Evolutionary conservation across 768 basidiomycete species (phyloP).

Genomic region (Amylocystis lapponica): DNA sequence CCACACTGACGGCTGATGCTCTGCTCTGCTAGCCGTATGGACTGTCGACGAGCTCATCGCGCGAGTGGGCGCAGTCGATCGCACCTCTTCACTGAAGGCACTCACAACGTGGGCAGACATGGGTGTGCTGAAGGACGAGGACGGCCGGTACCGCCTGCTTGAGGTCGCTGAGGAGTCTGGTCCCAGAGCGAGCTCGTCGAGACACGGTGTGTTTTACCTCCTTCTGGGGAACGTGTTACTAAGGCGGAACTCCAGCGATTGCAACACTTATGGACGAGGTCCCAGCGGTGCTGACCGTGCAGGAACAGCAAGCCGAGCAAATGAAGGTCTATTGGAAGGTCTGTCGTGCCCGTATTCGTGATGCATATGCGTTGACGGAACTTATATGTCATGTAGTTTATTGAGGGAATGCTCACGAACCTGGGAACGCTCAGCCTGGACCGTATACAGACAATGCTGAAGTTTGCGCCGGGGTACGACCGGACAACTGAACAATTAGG

Average conservation of each 20-base stretch:
- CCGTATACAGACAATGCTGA: conserved; percentile 86
- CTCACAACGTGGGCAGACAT: conserved; percentile 79
- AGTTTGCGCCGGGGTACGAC: conserved; percentile 79
- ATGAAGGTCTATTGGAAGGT: conserved; percentile 91
- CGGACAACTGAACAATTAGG: conserved; percentile 73
- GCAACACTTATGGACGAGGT: conserved; percentile 36
- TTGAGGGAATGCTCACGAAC: conserved; percentile 90
- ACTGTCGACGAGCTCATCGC: conserved; percentile 59
- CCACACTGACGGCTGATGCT: neutral
- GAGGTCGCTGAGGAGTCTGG: conserved; percentile 50
- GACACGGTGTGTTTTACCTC: neutral
- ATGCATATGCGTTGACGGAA: neutral
- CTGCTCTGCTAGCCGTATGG: conserved; percentile 54
- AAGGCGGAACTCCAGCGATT: neutral
- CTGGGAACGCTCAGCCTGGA: conserved; percentile 69
- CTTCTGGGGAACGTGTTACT: neutral
- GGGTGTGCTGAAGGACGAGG: conserved; percentile 65
- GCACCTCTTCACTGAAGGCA: conserved; percentile 62
- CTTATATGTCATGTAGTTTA: conserved; percentile 46
- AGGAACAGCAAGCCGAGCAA: conserved; percentile 79
- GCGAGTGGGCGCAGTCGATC: conserved; percentile 60
- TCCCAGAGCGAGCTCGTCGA: neutral
- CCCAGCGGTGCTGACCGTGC: conserved; percentile 46
- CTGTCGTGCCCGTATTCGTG: conserved; percentile 7
- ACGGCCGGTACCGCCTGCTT: conserved; percentile 57